phyloP scores from a whole-genome alignment of 768 basidiomycete genomes.

The Tulasnella sp. region DNA sequence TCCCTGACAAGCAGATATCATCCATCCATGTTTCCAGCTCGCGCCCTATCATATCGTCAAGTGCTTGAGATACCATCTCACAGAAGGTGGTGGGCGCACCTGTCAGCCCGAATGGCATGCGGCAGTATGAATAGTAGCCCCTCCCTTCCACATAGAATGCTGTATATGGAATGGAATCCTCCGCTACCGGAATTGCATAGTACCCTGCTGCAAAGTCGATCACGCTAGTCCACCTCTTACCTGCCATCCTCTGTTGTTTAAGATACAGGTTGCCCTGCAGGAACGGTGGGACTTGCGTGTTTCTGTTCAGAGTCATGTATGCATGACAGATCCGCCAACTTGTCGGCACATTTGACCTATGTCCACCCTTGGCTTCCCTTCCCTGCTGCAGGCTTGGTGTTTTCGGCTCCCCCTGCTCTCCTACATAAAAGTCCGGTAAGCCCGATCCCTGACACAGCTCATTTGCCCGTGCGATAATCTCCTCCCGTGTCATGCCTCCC shows the following conservation, averaged over 20 bases:
- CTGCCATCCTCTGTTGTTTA: slow-evolving; percentile 40
- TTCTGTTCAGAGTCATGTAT: slow-evolving; percentile 37
- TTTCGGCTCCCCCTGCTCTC: not conserved
- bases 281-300: slow-evolving; percentile 31
- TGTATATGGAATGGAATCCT: slow-evolving; percentile 32
- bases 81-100: slow-evolving; percentile 41
- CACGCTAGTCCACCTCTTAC: slow-evolving; percentile 38
- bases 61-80: slow-evolving; percentile 29
- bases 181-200: slow-evolving; percentile 31
- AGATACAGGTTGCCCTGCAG: slow-evolving; percentile 38
- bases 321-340: slow-evolving; percentile 44
- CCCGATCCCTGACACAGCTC: slow-evolving; percentile 37
- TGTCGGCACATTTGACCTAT: not conserved
- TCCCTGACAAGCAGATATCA: slow-evolving; percentile 36
- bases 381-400: not conserved
- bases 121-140: slow-evolving; percentile 39
- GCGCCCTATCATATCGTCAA: slow-evolving; percentile 30
- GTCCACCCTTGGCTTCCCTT: not conserved
- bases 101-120: slow-evolving; percentile 44
- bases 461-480: slow-evolving; percentile 39
- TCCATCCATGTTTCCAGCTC: no score
- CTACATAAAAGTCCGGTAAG: slow-evolving; percentile 27
- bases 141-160: slow-evolving; percentile 41
- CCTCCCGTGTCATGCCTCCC: slow-evolving; percentile 36
- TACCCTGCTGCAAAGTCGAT: slow-evolving; percentile 44